phyloP scores from a whole-genome alignment of 2,329 filamentous ascomycete genomes.

The Iodosphaeria phyllophila region DNA sequence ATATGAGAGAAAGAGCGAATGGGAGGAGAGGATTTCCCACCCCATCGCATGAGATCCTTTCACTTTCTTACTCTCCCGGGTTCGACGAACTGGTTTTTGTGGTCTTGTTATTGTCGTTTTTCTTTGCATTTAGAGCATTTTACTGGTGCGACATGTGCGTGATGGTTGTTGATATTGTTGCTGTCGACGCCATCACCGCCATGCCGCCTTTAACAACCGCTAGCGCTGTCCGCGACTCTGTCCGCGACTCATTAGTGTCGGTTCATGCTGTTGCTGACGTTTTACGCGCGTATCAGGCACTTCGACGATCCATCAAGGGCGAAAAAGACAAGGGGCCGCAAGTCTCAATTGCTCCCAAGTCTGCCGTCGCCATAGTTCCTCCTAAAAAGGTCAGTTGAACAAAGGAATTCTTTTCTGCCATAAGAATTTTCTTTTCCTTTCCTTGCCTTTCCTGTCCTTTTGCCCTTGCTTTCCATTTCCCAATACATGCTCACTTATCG shows the following conservation, averaged over 20 bases:
- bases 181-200: slow-evolving; percentile 4
- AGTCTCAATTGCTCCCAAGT: slow-evolving; percentile 65
- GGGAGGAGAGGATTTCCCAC: no score
- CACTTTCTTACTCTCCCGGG: no score
- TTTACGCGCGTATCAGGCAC: slow-evolving; percentile 38
- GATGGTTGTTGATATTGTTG: slow-evolving; percentile 1
- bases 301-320: slow-evolving; percentile 79
- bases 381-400: slow-evolving; percentile 87
- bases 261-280: slow-evolving; percentile 12
- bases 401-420: no score
- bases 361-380: slow-evolving; percentile 72
- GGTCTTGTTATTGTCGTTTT: slow-evolving; percentile 1
- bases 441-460: slow-evolving; percentile 2
- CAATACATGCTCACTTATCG: no score
- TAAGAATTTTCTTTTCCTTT: slow-evolving; percentile 8
- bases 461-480: no score
- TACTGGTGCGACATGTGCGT: slow-evolving; percentile 4
- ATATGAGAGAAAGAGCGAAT: no score
- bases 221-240: no score
- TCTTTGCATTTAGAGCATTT: slow-evolving; percentile 3
- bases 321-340: slow-evolving; percentile 62
- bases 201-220: slow-evolving; percentile 10
- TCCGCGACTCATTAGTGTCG: slow-evolving; percentile 9
- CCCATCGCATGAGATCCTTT: no score
- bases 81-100: no score